Conservation (phyloP, 371 early-diverging fungal species). For the Zychaea mexicana region DNA sequence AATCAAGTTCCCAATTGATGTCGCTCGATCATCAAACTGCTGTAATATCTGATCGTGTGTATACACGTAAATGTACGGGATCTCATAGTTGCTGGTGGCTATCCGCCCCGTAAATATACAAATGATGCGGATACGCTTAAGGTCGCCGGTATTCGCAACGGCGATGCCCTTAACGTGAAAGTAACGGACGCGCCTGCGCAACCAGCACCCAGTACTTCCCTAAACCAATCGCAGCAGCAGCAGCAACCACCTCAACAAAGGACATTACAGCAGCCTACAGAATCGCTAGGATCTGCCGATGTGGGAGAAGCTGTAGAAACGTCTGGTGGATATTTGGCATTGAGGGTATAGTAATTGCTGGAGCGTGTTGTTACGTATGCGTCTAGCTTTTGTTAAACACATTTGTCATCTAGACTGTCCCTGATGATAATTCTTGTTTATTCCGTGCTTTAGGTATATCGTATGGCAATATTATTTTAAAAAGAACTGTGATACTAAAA, state of each 20-base stretch:
- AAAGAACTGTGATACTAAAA: neutral
- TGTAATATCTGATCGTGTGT: too few species aligned
- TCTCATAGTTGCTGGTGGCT: constrained; percentile 50
- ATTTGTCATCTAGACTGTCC: constrained; percentile 37
- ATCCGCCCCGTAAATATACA: constrained; percentile 36
- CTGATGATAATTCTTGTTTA: constrained; percentile 59
- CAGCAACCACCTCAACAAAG: constrained; percentile 2
- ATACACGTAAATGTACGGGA: too few species aligned
- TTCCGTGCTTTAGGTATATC: constrained; percentile 52
- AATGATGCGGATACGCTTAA: constrained; percentile 18
- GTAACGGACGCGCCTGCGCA: constrained; percentile 9
- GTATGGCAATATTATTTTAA: constrained; percentile 2
- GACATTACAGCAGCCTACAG: neutral
- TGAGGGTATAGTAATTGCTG: constrained; percentile 22
- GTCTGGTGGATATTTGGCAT: constrained; percentile 19
- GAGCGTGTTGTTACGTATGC: neutral
- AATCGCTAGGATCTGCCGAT: neutral
- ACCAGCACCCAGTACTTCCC: neutral
- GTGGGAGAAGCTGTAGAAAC: constrained; percentile 8
- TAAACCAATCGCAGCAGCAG: neutral
- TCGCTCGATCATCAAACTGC: too few species aligned
- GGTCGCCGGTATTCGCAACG: constrained; percentile 29
- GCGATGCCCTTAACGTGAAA: constrained; percentile 37
- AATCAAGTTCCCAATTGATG: neutral
- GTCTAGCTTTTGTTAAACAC: too few species aligned